Conservation (phyloP, 2,329 filamentous ascomycete genomes). For the Neofusicoccum sp. region DNA sequence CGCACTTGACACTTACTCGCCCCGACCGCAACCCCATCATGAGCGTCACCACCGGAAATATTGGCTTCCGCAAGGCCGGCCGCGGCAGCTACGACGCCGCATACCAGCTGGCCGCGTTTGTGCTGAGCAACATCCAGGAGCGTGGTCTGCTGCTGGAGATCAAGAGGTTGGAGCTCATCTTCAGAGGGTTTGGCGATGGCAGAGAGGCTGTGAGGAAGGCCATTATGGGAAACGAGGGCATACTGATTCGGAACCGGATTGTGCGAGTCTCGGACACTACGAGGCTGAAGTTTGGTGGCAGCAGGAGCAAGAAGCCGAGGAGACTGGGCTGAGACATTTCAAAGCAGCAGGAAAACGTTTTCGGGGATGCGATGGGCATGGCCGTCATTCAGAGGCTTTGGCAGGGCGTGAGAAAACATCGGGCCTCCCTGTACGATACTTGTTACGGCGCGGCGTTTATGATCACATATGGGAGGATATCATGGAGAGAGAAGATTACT, state of each 20-base stretch:
- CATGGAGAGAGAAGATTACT: neutral
- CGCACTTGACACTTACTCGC: slow-evolving; percentile 83
- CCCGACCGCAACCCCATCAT: slow-evolving; percentile 78
- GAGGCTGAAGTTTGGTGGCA: slow-evolving; percentile 92
- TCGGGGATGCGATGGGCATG: neutral
- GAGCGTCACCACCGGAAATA: slow-evolving; percentile 77
- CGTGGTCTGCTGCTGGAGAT: slow-evolving; percentile 75
- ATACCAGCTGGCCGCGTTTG: slow-evolving; percentile 83
- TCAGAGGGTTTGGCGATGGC: slow-evolving; percentile 82
- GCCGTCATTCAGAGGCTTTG: neutral
- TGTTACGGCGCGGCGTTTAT: neutral
- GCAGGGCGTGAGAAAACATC: no score
- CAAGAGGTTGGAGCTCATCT: slow-evolving; percentile 70
- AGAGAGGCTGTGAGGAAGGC: slow-evolving; percentile 89
- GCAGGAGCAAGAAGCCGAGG: slow-evolving; percentile 78
- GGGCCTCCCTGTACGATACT: slow-evolving; percentile 4
- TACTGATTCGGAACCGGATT: slow-evolving; percentile 70
- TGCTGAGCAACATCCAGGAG: slow-evolving; percentile 81
- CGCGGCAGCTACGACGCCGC: slow-evolving; percentile 85
- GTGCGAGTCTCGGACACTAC: slow-evolving; percentile 80
- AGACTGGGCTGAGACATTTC: slow-evolving; percentile 61
- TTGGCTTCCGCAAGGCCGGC: slow-evolving; percentile 84
- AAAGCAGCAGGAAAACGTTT: neutral
- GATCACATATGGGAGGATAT: neutral
- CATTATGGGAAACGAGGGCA: slow-evolving; percentile 81